A percentile compares a stretch with the other conserved stretches of the same genome.
These are phyloP conservation scores for Stevia rebaudiana DNA, from an alignment of 140 eudicot genomes.

Conservation along the genomic window DNA sequence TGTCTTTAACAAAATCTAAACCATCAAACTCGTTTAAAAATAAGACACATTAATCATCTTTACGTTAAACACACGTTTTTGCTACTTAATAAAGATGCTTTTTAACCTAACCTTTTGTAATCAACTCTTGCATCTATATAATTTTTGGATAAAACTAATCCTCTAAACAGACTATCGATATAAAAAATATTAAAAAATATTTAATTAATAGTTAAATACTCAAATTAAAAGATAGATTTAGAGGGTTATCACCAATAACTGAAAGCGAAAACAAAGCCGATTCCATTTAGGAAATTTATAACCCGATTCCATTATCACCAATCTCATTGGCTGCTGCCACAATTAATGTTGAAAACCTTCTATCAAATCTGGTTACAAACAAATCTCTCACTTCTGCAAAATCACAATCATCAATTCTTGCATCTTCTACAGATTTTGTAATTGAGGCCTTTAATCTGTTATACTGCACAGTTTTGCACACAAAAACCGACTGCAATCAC, in stretches of 20 bases:
- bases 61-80: no score
- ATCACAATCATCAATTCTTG: neutral
- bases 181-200: neutral
- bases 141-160: neutral
- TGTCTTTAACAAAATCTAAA: no score
- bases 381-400: slow-evolving; percentile 8
- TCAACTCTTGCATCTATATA: no score
- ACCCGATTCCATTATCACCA: slow-evolving; percentile 21
- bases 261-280: slow-evolving; percentile 27
- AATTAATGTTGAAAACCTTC: neutral
- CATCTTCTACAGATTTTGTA: slow-evolving; percentile 1
- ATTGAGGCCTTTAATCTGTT: neutral
- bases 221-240: neutral
- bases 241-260: slow-evolving; percentile 19
- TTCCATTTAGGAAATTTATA: neutral
- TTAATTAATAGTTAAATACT: neutral
- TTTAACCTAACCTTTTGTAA: no score
- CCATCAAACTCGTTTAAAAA: no score
- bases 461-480: neutral
- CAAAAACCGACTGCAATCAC: slow-evolving; percentile 16
- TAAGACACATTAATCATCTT: no score
- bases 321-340: slow-evolving; percentile 21
- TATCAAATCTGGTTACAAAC: slow-evolving; percentile 10
- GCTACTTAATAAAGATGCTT: no score
- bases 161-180: no score